Evolutionary conservation across 805 yeast species (phyloP), one percentile per base, ranked within the genome.

Genomic region (Yarrowia sp.): DNA sequence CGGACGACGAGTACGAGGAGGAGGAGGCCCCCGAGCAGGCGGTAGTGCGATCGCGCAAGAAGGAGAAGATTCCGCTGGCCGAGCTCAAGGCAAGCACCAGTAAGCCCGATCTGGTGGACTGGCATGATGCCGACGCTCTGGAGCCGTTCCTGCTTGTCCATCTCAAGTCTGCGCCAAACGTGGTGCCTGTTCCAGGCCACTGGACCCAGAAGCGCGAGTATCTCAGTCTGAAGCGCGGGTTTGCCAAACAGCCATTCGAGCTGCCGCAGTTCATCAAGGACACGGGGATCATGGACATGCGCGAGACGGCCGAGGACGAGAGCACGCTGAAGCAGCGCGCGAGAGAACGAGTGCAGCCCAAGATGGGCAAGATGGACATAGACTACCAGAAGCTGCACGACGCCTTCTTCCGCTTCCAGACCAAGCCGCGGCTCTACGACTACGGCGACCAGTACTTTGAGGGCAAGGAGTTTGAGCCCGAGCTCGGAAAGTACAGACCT

Each of bases 251-350:
- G 9, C 90, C 90, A 0, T 93, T 88, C 70, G 83, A 83, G 68
- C 76, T 93, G 19, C 98, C 98, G 0, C 78, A 83, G 41, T 88
- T 83, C 67, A 90, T 94, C 38, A 78, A 76, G 38, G 89, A 84
- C 59, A 92, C 97, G 0, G 97, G 97, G 1, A 91, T 93, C 25
- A 81, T 84, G 65, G 91, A 88, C 62, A 88, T 93, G 96, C 81
- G 97, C 71, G 83, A 84, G 62, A 82, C 84, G 65, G 73, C 75
- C 14, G 80, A 77, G 4, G 85, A 85, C 44, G 71, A 70, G 1
- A 75, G 81, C 13, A 78, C 84, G 0, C 70, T 90, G 66, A 85
- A 87, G 69, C 94, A 88, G 68, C 79, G 81, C 69, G 86, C 86
- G 71, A 79, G 97, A 65, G 93, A 88, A 62, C 79, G 88, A 58